These are phyloP conservation scores for Eucalyptus brandiana DNA, from an alignment of 345 rosid genomes.

Conservation along the genomic window DNA sequence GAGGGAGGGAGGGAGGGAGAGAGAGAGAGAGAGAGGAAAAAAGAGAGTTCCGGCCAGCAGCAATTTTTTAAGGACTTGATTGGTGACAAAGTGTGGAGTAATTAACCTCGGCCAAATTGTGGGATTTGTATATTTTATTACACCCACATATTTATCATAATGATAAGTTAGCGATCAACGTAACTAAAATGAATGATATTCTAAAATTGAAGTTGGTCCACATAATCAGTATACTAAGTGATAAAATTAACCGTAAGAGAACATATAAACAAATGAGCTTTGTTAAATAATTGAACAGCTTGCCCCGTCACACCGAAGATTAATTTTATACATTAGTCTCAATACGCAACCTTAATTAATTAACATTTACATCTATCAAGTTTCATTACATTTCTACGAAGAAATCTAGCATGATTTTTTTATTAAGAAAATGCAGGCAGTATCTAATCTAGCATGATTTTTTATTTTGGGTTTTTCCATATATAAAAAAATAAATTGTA, in stretches of 20 bases:
- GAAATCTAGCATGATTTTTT: too few relatives aligned
- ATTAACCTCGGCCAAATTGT: not conserved
- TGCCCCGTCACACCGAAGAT: not conserved
- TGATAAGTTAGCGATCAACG: not conserved
- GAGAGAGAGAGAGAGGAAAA: not conserved
- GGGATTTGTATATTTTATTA: not conserved
- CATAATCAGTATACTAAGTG: not conserved
- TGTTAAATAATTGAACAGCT: not conserved
- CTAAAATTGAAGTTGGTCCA: not conserved
- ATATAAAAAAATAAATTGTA: too few relatives aligned
- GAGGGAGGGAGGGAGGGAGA: not conserved
- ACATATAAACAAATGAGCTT: not conserved
- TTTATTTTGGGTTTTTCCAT: too few relatives aligned
- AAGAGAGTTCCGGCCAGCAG: not conserved
- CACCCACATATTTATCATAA: not conserved
- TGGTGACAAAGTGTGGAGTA: not conserved
- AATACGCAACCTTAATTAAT: too few relatives aligned
- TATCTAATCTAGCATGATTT: too few relatives aligned
- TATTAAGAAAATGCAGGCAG: too few relatives aligned
- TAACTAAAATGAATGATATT: not conserved
- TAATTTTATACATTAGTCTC: not conserved
- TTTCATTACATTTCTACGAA: not conserved
- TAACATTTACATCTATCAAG: not conserved
- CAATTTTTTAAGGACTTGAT: not conserved
- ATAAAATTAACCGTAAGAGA: not conserved